Evolutionary conservation across 2,329 filamentous ascomycete species (phyloP), one percentile per base, ranked within the genome.

Genomic region (Nemania sp.): DNA sequence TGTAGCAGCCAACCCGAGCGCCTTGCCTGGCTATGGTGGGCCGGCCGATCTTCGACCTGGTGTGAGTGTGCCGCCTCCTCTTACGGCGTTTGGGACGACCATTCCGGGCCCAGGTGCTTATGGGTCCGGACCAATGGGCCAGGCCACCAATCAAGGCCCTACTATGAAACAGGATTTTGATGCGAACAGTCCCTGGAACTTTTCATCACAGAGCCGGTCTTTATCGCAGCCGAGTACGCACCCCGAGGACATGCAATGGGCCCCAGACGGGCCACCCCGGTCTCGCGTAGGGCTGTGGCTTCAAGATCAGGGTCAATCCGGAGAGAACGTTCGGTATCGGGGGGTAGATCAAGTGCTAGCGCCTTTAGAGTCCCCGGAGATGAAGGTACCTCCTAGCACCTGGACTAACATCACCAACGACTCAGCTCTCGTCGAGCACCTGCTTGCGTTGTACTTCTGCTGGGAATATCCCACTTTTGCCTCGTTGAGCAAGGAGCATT

Each of bases 401-500:
- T 89, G 86, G 86, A 88, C 86, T 1, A 74, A 64, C 33, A 77
- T 89, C 19, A 87, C 84, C 2, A 65, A 69, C 3, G 84, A 89
- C 59, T 63, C 74, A 11, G 71, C 68, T 11, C 76, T 89, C 24
- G 81, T 89, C 1, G 77, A 84, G 56, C 84, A 86, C 61, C 74
- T 89, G 8, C 71, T 89, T 47, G 77, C 80, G 0, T 73, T 89
- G 26, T 90, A 89, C 70, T 90, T 90, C 61, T 88, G 85, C 73
- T 90, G 87, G 81, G 83, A 88, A 60, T 89, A 91, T 66, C 86
- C 88, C 2, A 90, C 86, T 11, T 90, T 89, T 70, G 83, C 86
- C 3, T 83, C 88, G 2, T 78, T 91, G 39, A 88, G 84, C 64
- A 86, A 88, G 65, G 84, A 89, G 62, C 82, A 86, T 64, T 90